Evolutionary conservation across 768 basidiomycete genomes (phyloP).

Genomic region (Rhodosporidiobolus sp.): DNA sequence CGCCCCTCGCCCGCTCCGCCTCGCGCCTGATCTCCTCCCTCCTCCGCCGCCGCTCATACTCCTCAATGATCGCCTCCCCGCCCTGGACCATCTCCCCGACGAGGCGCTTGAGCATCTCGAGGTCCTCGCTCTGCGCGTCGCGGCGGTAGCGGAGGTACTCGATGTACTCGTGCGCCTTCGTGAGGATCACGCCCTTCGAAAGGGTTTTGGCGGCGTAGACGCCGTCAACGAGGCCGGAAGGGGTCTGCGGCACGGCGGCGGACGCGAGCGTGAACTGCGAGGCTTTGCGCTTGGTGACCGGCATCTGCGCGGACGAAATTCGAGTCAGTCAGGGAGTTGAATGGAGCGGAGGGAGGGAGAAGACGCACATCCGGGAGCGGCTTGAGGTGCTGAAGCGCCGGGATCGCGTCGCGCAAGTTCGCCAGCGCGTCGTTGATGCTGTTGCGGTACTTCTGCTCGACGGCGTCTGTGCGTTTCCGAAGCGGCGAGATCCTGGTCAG

Average conservation of each 20-base stretch:
- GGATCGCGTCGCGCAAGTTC: conserved; percentile 39
- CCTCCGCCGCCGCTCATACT: conserved; percentile 70
- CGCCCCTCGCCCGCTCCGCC: conserved; percentile 67
- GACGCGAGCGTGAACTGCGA: conserved; percentile 43
- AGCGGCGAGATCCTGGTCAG: not conserved
- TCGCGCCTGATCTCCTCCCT: conserved; percentile 51
- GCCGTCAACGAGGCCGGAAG: conserved; percentile 75
- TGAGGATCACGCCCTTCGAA: conserved; percentile 83
- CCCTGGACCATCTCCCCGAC: conserved; percentile 73
- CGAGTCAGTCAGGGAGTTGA: not conserved
- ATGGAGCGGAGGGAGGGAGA: not conserved
- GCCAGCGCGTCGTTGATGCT: conserved; percentile 42
- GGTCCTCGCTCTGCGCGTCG: conserved; percentile 54
- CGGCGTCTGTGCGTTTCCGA: conserved; percentile 21
- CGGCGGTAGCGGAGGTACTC: conserved; percentile 51
- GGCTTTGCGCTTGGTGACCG: conserved; percentile 35
- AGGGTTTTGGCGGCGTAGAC: conserved; percentile 86
- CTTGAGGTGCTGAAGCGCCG: conserved; percentile 41
- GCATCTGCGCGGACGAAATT: conserved; percentile 19
- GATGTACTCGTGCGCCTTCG: conserved; percentile 88
- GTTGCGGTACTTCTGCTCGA: conserved; percentile 42
- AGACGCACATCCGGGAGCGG: conserved; percentile 34
- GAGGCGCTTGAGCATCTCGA: conserved; percentile 72
- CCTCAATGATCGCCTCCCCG: conserved; percentile 63
- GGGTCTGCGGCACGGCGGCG: conserved; percentile 28